Evolutionary conservation across 73 alveolate genomes (phyloP).

Genomic region (Paramecium sonneborni): DNA sequence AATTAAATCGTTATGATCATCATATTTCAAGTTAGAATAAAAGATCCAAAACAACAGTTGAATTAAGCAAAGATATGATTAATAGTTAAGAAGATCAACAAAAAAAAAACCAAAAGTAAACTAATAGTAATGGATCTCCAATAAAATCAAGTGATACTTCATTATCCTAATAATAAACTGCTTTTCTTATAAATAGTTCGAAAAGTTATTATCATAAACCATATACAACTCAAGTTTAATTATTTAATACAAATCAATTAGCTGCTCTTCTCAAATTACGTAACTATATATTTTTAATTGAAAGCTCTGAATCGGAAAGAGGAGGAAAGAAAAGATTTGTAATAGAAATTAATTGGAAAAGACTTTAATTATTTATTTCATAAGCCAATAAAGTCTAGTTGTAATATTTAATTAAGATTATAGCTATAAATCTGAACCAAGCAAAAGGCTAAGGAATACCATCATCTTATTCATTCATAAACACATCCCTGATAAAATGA

Average conservation of each 20-base stretch:
- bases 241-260: not conserved
- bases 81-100: not conserved
- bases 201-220: not conserved
- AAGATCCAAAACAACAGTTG: not conserved
- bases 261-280: not conserved
- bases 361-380: not conserved
- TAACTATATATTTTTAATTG: not conserved
- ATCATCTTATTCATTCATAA: not conserved
- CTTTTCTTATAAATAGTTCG: not conserved
- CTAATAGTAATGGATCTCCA: not conserved
- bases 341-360: not conserved
- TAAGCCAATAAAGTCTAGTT: not conserved
- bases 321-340: not conserved
- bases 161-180: not conserved
- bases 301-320: not conserved
- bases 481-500: not conserved
- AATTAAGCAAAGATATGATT: not conserved
- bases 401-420: not conserved
- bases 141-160: not conserved
- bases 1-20: not conserved
- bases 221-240: not conserved
- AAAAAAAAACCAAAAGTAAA: not conserved
- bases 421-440: not conserved
- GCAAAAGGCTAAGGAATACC: not conserved
- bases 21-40: not conserved